A percentile compares a stretch with the other conserved stretches of the same genome.
Conservation (phyloP, 176 grass and related monocot species). For the Tillandsia leiboldiana region DNA sequence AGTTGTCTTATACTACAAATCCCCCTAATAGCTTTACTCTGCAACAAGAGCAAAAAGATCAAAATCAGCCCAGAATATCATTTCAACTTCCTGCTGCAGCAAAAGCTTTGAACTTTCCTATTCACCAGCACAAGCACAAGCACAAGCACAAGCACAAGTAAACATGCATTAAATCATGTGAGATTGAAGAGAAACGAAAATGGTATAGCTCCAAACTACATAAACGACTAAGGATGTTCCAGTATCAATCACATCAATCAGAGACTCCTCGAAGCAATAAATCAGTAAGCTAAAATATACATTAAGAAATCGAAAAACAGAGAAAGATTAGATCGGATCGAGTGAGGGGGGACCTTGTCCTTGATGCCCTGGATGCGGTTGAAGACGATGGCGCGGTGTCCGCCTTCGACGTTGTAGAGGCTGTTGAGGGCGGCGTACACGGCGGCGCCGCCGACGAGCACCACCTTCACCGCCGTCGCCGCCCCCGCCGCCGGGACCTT, state of each 20-base stretch:
- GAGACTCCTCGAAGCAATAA: neutral
- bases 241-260: neutral
- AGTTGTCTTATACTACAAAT: neutral
- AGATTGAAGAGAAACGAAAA: no score
- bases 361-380: constrained; percentile 74
- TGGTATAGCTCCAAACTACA: no score
- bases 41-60: no score
- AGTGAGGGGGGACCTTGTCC: constrained; percentile 33
- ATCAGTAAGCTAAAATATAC: neutral
- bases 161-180: no score
- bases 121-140: no score
- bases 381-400: constrained; percentile 60
- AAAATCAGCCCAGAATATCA: no score
- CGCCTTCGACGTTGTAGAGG: constrained; percentile 19
- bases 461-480: constrained; percentile 12
- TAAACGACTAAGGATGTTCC: no score
- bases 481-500: neutral
- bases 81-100: no score
- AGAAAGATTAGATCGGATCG: neutral
- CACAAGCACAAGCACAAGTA: no score
- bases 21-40: no score
- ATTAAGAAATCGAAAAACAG: neutral
- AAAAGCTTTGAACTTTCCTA: no score
- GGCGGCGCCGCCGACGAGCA: constrained; percentile 8
- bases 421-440: constrained; percentile 16